These are phyloP conservation scores for Gossypium anomalum DNA, from an alignment of 345 rosid species.

Conservation along the genomic window DNA sequence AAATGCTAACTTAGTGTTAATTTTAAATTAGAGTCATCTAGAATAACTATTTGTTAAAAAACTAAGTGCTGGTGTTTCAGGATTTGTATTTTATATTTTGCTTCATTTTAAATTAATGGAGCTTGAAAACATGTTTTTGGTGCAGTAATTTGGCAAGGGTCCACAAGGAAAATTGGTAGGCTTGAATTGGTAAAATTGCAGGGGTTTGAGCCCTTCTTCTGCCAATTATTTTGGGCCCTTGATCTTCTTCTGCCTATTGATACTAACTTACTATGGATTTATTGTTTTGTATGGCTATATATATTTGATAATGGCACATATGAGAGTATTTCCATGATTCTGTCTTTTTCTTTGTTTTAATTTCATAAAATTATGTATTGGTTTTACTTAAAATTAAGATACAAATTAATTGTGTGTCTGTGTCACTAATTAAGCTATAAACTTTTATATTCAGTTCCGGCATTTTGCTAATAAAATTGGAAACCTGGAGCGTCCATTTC, in stretches of 20 bases:
- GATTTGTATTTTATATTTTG: neutral
- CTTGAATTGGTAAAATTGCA: neutral
- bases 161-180: neutral
- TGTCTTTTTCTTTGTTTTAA: neutral
- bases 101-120: neutral
- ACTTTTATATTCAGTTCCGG: slow-evolving; percentile 64
- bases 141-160: neutral
- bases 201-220: neutral
- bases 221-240: neutral
- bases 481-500: slow-evolving; percentile 93
- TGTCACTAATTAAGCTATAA: slow-evolving; percentile 14
- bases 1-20: neutral
- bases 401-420: neutral
- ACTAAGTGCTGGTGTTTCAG: neutral
- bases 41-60: neutral
- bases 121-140: neutral
- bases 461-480: slow-evolving; percentile 90
- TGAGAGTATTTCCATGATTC: neutral
- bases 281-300: neutral
- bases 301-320: neutral
- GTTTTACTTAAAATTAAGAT: neutral
- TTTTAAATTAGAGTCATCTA: neutral
- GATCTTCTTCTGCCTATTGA: neutral
- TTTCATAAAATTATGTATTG: neutral
- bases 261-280: neutral